phyloP scores from a whole-genome alignment of 1,284 basidiomycete species.

The Tilletia setariae region DNA sequence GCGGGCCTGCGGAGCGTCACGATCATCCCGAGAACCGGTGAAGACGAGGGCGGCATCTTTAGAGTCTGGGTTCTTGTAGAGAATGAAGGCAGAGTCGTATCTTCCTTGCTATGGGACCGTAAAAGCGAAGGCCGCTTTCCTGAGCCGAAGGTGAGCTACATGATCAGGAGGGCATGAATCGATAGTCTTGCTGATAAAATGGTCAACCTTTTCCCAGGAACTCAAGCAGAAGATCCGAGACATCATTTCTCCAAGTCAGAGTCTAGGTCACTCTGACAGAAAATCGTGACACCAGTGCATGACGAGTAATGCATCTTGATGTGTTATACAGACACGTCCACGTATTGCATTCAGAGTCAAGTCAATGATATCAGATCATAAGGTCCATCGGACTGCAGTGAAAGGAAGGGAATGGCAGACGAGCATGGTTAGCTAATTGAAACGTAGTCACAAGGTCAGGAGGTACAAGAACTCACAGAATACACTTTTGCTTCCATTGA shows the following conservation, averaged over 20 bases:
- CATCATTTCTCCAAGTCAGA: slow-evolving; percentile 20
- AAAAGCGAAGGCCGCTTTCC: slow-evolving; percentile 25
- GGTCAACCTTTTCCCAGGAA: not conserved
- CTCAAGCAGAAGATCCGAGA: slow-evolving; percentile 26
- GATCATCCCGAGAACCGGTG: slow-evolving; percentile 18
- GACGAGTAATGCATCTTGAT: no score
- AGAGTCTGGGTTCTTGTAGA: slow-evolving; percentile 20
- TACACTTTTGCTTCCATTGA: not conserved
- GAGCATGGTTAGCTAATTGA: no score
- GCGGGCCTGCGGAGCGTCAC: slow-evolving; percentile 12
- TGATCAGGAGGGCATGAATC: not conserved
- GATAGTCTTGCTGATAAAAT: no score
- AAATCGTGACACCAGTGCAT: not conserved
- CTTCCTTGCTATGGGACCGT: slow-evolving; percentile 22
- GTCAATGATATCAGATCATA: no score
- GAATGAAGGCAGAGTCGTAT: not conserved
- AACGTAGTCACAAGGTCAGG: no score
- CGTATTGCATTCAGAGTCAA: no score
- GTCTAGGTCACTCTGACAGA: slow-evolving; percentile 26
- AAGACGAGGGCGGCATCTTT: slow-evolving; percentile 23
- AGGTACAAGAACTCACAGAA: not conserved
- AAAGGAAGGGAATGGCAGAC: no score
- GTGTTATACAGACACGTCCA: no score
- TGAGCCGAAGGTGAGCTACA: slow-evolving; percentile 23
- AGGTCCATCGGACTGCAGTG: not conserved